Base-by-base conservation (phyloP, 2,329 filamentous ascomycete species). In the Phialophora macrospora region DNA sequence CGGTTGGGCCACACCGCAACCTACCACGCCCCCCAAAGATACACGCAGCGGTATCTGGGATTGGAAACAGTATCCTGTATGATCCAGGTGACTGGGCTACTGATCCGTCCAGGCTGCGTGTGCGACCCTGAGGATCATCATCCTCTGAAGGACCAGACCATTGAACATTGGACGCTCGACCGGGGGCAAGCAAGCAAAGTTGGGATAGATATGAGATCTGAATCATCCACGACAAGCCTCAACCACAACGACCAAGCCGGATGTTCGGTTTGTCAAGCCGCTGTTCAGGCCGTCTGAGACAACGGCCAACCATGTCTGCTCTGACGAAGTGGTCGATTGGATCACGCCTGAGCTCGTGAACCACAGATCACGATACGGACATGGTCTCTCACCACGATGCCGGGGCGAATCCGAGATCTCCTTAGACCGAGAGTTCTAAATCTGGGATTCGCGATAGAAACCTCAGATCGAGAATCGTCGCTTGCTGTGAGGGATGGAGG, bases 91-190 rank as follows among this genome's bases (percentile, higher is more conserved):
- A 58, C 30, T 64, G 52, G 57, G 32, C 49, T 63, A 57, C 60
- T 60, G 58, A 63, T 32, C 49, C 38, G 22, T 60, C 63, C 46
- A 41, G 48, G 55, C 54, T 26, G 57, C 44, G 60, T 62, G 65
- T 67, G 30, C 54, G 26, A 63, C 65, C 20, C 41, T 41, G 55
- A 14, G 12, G 17, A 44, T 17, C 20, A 26, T 59, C 55, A 34
- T 63, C 44, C 22, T 46, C 56, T 48, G 20, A 22, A 51, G 22
- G 58, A 46, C 46, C 12, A 41, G 46, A 60, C 17, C 20, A 12
- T 14, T 20, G 26, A 20, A 60, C n/a, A 14, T 26, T 26, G 46
- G 44, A 22, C 4, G 28, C 28, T 30, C 12, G 26, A 34, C 52
- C 28, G 24, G 52, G 49, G 24, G 32, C 8, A 22, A 52, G 44